Evolutionary conservation across 441 rosid species (phyloP), one percentile per base, ranked within the genome.

Genomic region (Eutrema salsugineum): DNA sequence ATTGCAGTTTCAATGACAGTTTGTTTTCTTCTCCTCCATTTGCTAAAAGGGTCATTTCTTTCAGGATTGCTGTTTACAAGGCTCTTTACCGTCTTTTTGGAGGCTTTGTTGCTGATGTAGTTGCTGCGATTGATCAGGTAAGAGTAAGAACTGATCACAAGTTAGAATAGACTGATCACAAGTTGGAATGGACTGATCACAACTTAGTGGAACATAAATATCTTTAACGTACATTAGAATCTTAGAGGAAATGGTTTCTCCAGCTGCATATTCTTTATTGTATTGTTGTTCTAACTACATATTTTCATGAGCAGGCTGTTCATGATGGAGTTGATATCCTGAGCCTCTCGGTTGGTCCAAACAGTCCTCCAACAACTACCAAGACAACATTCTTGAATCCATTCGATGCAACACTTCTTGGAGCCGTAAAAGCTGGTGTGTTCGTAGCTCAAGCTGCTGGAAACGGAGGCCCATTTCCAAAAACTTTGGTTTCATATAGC

Each of bases 111-210:
- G 93, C 97, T 11, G 98, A 94, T 87, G 98, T 94, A 27, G 97
- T 94, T 36, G 98, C 98, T 72, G 98, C 98, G 35, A 94, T 94
- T 81, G 97, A 94, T 84, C 98, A 94, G 96, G 98, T 91, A 50
- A 30, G 61, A 70, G 10, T 19, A 47, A 22, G 30, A 39, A 62
- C 30, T 61, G 12, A 36, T 15, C 28, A 58, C 28, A 24, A 8
- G 12, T 6, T 51, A 40, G 32, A 19, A 57, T 3, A 0, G 54
- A 39, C 17, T 33, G 44, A 56, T 15, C 28, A 58, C 28, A 24
- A 8, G 12, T 6, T 51, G 32, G 32, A 19, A 57, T 3, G 0
- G 54, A 39, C 17, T 33, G 44, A 56, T n/a, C n/a, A n/a, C 12
- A 39, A 49, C 50, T 39, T 66, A 66, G 55, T 49, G 54, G 27